These are phyloP conservation scores for Tetrahymena elliotti DNA, from an alignment of 73 alveolate genomes.

Conservation along the genomic window DNA sequence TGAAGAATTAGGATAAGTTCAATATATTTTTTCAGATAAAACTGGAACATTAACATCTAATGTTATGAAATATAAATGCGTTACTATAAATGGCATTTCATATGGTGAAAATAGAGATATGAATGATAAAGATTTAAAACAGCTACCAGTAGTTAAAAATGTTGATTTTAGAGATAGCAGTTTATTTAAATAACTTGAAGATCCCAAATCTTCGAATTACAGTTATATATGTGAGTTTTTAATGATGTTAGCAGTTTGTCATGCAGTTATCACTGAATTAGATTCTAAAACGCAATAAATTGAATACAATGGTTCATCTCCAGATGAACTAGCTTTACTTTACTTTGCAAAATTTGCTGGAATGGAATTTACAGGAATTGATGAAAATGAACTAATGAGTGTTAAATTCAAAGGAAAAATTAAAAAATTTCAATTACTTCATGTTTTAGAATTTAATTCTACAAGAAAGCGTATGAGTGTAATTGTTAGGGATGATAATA, in stretches of 20 bases:
- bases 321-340: slow-evolving; percentile 89
- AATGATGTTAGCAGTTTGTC: slow-evolving; percentile 67
- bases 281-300: slow-evolving; percentile 23
- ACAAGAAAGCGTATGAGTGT: slow-evolving; percentile 90
- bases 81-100: slow-evolving; percentile 49
- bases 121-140: background rate
- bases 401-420: slow-evolving; percentile 49
- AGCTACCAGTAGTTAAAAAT: slow-evolving; percentile 9
- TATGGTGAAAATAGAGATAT: slow-evolving; percentile 36
- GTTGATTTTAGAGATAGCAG: slow-evolving; percentile 22
- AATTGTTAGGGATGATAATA: slow-evolving; percentile 59
- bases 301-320: slow-evolving; percentile 68
- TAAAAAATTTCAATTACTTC: slow-evolving; percentile 49
- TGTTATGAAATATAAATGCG: slow-evolving; percentile 65
- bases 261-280: slow-evolving; percentile 70
- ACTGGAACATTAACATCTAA: slow-evolving; percentile 83
- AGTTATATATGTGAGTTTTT: slow-evolving; percentile 33
- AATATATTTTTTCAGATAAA: slow-evolving; percentile 72
- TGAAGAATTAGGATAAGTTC: slow-evolving; percentile 79
- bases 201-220: background rate
- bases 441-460: slow-evolving; percentile 69
- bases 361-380: slow-evolving; percentile 35
- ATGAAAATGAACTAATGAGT: slow-evolving; percentile 8
- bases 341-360: slow-evolving; percentile 66
- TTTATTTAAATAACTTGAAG: slow-evolving; percentile 8